Percentiles rank a stretch among this genome's conserved stretches.
These are phyloP conservation scores for Rosa multiflora DNA, from an alignment of 306 rosid genomes.

Conservation along the genomic window DNA sequence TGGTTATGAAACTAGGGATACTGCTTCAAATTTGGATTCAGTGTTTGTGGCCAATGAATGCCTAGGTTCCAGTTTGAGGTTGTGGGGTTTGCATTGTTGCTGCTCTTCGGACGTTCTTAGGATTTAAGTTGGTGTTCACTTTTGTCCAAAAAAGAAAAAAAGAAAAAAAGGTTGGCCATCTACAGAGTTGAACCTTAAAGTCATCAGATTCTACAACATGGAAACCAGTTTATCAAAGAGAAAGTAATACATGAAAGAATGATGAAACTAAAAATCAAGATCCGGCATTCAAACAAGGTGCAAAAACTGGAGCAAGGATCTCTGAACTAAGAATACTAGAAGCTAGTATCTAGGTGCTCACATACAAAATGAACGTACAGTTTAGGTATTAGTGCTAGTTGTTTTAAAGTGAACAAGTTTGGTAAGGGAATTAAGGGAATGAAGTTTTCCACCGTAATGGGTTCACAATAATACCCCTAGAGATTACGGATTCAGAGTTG, in stretches of 20 bases:
- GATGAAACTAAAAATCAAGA: not conserved
- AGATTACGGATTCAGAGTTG: not conserved
- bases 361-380: not conserved
- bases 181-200: not conserved
- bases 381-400: not conserved
- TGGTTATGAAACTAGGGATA: not conserved
- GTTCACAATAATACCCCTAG: not conserved
- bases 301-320: not conserved
- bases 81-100: not conserved
- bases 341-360: not conserved
- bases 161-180: not conserved
- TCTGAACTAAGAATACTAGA: not conserved
- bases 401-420: not conserved
- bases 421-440: not conserved
- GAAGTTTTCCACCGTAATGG: not conserved
- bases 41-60: not conserved
- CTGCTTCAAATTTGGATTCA: not conserved
- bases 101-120: not conserved
- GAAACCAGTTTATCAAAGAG: not conserved
- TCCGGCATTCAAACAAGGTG: not conserved
- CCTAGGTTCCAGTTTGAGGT: not conserved
- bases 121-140: not conserved
- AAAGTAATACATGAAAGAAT: not conserved
- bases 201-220: not conserved
- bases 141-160: not conserved